A percentile compares a stretch with the other conserved stretches of the same genome.
Evolutionary conservation across 345 rosid genomes (phyloP).

Genomic region (Pistacia integerrima): DNA sequence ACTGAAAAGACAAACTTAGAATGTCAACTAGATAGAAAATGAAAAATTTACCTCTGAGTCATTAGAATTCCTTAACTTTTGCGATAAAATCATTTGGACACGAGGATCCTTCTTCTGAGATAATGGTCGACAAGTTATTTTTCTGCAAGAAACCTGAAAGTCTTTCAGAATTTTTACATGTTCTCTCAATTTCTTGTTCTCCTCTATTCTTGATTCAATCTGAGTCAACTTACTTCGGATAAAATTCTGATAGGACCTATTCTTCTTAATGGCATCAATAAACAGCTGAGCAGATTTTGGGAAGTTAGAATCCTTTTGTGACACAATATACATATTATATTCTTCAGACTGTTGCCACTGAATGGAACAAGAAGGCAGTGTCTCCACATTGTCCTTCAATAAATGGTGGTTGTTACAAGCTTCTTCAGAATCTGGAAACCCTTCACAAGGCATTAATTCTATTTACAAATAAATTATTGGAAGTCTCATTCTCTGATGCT

Average conservation of each 20-base stretch:
- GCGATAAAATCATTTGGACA: constrained; percentile 62
- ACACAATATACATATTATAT: constrained; percentile 30
- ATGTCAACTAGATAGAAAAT: neutral
- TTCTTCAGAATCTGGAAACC: constrained; percentile 38
- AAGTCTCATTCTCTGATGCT: constrained; percentile 31
- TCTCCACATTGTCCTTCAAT: constrained; percentile 34
- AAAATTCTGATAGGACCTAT: constrained; percentile 78
- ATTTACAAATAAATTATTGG: constrained; percentile 35
- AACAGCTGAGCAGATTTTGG: constrained; percentile 71
- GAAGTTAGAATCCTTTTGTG: constrained; percentile 44
- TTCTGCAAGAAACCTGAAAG: constrained; percentile 73
- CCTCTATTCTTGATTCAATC: constrained; percentile 80
- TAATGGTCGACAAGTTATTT: constrained; percentile 57
- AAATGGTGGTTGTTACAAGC: constrained; percentile 19
- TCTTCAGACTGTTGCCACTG: constrained; percentile 36
- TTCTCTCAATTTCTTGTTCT: constrained; percentile 71
- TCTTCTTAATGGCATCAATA: constrained; percentile 76
- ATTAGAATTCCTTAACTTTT: constrained; percentile 33
- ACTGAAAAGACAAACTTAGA: neutral
- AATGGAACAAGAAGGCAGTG: constrained; percentile 24
- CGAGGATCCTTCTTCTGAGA: constrained; percentile 77
- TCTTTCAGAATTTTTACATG: constrained; percentile 70
- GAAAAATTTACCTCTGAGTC: constrained; percentile 53
- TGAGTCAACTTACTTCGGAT: constrained; percentile 61
- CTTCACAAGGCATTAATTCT: constrained; percentile 42